Evolutionary conservation across 2,329 filamentous ascomycete species (phyloP), one percentile per base, ranked within the genome.

Genomic region (Madurella fahalii): DNA sequence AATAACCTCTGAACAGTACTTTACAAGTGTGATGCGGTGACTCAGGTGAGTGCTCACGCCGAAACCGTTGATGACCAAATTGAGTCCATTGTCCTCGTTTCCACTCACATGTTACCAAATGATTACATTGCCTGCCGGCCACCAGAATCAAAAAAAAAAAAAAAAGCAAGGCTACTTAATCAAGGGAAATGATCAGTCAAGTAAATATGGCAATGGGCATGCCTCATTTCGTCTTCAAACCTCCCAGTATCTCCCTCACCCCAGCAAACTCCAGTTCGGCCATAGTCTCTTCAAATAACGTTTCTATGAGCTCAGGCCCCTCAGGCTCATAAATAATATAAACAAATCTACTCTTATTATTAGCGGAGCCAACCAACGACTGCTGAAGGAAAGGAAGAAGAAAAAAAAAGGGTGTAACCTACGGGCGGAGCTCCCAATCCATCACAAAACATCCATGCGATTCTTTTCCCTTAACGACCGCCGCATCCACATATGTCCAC

Each of bases 401-500:
- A 18, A 12, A 8, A 7, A 9, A 18, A 12, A 8, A 8, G 2
- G 2, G 2, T 3, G 18, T n/a, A 44, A 69, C 76, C 72, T 64
- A 79, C 73, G 75, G 72, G 4, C 61, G 58, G 16, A 79, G 72
- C 8, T 73, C 64, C 70, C 75, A 79, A 46, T 74, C 73, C 69
- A 75, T 77, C 1, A 80, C 40, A 55, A 76, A 80, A 43, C 72
- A 76, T 0, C 77, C 78, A 60, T 82, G 79, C 0, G 74, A 75
- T 61, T 80, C 76, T 42, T 69, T 70, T 0, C 77, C 78, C 50
- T 80, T 72, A 0, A 68, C 66, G 0, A 75, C 67, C 0, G 65
- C 67, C 0, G 77, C 77, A 61, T 82, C 74, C 1, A 80, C 53
- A 59, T 76, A 79, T 0, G 71, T 74, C 44, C 71, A 73, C 1